Evolutionary conservation across 257 asterid species (phyloP).

Genomic region (Cynanchum wilfordii): DNA sequence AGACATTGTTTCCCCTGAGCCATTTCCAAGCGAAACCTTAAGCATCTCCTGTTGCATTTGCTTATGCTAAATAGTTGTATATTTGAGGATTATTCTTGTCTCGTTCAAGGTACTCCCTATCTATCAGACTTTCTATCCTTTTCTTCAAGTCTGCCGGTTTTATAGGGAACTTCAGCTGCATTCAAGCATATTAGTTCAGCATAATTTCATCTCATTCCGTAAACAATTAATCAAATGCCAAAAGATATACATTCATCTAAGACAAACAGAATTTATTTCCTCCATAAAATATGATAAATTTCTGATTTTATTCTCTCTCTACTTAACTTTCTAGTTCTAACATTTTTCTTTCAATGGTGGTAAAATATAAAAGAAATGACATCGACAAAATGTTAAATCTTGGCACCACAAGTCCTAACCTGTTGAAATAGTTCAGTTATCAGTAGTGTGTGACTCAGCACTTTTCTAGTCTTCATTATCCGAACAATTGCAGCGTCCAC

Average conservation of each 20-base stretch:
- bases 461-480: conserved; percentile 93
- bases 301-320: too few species aligned
- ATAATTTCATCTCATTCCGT: neutral
- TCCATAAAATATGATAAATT: neutral
- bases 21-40: conserved; percentile 27
- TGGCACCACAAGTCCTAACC: conserved; percentile 34
- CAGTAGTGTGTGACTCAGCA: conserved; percentile 87
- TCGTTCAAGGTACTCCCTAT: conserved; percentile 87
- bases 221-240: neutral
- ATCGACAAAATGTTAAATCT: too few species aligned
- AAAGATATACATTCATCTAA: neutral
- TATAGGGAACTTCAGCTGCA: conserved; percentile 95
- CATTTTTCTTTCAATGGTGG: too few species aligned
- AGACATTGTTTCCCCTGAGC: conserved; percentile 23
- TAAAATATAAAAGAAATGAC: too few species aligned
- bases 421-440: conserved; percentile 98
- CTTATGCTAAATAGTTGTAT: conserved; percentile 89
- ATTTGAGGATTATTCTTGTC: conserved; percentile 91
- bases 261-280: too few species aligned
- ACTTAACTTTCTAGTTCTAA: too few species aligned
- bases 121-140: conserved; percentile 92
- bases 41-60: conserved; percentile 11
- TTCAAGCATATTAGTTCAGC: neutral
- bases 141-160: conserved; percentile 98
- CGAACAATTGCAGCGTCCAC: conserved; percentile 98